phyloP scores from a whole-genome alignment of 1,284 basidiomycete species.

The Clitocybe nebularis region DNA sequence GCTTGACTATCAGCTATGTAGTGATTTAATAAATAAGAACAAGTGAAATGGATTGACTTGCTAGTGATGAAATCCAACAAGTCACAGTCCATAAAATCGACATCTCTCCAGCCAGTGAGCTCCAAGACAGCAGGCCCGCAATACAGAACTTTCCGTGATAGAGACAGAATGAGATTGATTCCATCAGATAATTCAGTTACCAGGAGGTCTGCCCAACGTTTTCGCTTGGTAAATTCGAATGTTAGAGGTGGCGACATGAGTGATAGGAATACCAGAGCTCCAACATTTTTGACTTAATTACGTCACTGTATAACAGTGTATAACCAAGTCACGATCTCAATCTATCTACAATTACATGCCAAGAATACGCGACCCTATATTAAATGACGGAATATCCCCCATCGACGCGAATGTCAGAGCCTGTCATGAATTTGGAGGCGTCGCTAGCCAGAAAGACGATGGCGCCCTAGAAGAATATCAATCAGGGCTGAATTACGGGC shows the following conservation, averaged over 20 bases:
- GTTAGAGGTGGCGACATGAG: conserved; percentile 25
- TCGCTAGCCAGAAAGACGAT: conserved; percentile 84
- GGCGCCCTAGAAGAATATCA: conserved; percentile 53
- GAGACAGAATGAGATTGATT: conserved; percentile 66
- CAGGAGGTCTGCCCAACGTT: conserved; percentile 83
- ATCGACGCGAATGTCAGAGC: conserved; percentile 80
- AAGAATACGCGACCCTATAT: too few relatives aligned
- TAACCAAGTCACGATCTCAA: too few relatives aligned
- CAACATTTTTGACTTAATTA: too few relatives aligned
- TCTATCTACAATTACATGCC: too few relatives aligned
- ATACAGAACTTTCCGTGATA: conserved; percentile 60
- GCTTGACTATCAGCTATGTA: conserved; percentile 56
- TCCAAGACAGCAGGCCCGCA: conserved; percentile 67
- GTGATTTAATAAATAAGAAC: conserved; percentile 3
- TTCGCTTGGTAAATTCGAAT: conserved; percentile 82
- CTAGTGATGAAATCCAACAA: conserved; percentile 64
- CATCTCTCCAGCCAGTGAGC: conserved; percentile 71
- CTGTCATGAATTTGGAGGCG: conserved; percentile 84
- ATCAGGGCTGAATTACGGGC: neutral
- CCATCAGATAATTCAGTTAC: conserved; percentile 73
- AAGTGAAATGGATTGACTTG: conserved; percentile 28
- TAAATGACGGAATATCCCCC: conserved; percentile 79
- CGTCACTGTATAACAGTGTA: too few relatives aligned
- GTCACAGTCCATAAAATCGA: conserved; percentile 66
- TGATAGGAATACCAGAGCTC: neutral